A percentile compares a stretch with the other conserved stretches of the same genome.
These are phyloP conservation scores for Kalmanozyma brasiliensis DNA, from an alignment of 1,284 basidiomycete species.

Conservation along the genomic window DNA sequence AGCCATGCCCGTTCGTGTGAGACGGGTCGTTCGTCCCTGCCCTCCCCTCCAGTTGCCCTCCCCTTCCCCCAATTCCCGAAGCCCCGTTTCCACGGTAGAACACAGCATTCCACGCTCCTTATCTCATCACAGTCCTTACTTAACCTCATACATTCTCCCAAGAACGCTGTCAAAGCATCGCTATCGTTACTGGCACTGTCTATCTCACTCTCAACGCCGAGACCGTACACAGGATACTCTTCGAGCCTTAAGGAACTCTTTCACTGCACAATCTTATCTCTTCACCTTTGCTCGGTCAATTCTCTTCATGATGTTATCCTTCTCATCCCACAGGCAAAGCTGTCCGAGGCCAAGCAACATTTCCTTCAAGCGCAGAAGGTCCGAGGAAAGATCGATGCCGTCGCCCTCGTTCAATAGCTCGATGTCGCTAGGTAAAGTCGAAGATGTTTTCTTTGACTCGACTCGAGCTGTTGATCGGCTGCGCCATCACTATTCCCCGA, in stretches of 20 bases:
- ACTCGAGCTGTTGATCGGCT: constrained; percentile 28
- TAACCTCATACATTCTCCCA: constrained; percentile 10
- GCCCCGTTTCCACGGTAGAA: too few relatives aligned
- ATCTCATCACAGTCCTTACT: constrained; percentile 11
- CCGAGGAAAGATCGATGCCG: constrained; percentile 41
- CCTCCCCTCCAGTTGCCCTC: neutral
- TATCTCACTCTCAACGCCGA: neutral
- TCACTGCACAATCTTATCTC: neutral
- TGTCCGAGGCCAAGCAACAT: constrained; percentile 34
- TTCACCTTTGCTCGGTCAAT: neutral
- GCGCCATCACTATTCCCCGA: constrained; percentile 28
- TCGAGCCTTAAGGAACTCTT: too few relatives aligned
- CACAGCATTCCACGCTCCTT: too few relatives aligned
- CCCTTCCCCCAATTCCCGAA: constrained; percentile 1
- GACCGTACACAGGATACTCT: too few relatives aligned
- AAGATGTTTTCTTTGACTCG: constrained; percentile 45
- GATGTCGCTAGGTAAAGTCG: constrained; percentile 34
- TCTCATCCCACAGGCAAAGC: constrained; percentile 39
- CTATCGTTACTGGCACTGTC: neutral
- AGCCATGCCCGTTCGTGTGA: neutral
- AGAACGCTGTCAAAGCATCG: constrained; percentile 9
- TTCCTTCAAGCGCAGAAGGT: constrained; percentile 19
- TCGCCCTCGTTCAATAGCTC: constrained; percentile 52
- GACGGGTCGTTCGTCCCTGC: neutral
- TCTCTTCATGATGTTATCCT: constrained; percentile 22